These are phyloP conservation scores for Penicillium dipodomyicola DNA, from an alignment of 495 filamentous ascomycete genomes.

Conservation along the genomic window DNA sequence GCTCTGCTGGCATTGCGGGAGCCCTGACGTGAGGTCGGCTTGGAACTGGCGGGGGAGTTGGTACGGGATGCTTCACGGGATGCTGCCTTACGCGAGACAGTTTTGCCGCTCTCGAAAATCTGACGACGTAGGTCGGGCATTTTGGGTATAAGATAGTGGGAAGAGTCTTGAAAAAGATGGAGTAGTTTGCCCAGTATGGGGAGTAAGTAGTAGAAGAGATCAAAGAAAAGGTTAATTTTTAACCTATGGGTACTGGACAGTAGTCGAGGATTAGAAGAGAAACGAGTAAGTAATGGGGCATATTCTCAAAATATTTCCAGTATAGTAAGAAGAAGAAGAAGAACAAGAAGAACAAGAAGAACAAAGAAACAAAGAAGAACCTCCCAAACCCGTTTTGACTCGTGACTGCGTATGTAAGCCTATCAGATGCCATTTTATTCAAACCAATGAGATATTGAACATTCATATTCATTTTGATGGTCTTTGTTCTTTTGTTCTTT, in stretches of 20 bases:
- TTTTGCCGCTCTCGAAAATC: slow-evolving; percentile 82
- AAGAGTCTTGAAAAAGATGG: background rate
- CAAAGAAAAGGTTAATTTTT: slow-evolving; percentile 8
- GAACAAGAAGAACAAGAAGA: too few species aligned
- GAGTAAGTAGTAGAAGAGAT: slow-evolving; percentile 3
- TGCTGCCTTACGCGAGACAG: slow-evolving; percentile 83
- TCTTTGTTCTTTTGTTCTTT: too few species aligned
- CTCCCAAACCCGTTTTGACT: background rate
- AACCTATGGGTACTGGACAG: slow-evolving; percentile 33
- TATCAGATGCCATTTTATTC: background rate
- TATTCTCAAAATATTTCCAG: slow-evolving; percentile 6
- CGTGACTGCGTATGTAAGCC: slow-evolving; percentile 9
- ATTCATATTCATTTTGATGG: background rate
- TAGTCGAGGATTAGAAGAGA: slow-evolving; percentile 19
- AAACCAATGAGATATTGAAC: too few species aligned
- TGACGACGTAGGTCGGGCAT: slow-evolving; percentile 69
- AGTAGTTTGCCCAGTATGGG: background rate
- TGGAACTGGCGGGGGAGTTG: slow-evolving; percentile 61
- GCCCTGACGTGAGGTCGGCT: slow-evolving; percentile 58
- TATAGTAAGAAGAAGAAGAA: background rate
- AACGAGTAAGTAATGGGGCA: slow-evolving; percentile 7
- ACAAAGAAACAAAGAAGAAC: background rate
- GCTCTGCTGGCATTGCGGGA: slow-evolving; percentile 56
- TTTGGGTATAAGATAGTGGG: slow-evolving; percentile 16
- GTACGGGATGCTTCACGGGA: slow-evolving; percentile 65